phyloP scores from a whole-genome alignment of 495 filamentous ascomycete genomes.

The Immersiella caudata region DNA sequence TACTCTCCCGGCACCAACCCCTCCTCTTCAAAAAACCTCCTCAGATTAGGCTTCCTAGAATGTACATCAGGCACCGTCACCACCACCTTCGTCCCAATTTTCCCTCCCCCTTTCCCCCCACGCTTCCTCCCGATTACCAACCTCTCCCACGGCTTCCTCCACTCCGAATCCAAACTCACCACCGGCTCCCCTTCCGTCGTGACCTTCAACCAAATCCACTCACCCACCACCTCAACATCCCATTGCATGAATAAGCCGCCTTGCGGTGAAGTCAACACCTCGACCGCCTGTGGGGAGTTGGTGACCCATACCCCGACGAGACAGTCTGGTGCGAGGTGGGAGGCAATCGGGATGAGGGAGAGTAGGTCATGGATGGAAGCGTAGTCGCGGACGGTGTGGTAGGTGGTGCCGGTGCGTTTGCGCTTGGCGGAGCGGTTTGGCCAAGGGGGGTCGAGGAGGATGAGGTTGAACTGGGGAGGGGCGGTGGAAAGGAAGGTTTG shows the following conservation, averaged over 20 bases:
- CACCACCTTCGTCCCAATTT: slow-evolving; percentile 52
- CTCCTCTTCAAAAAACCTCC: slow-evolving; percentile 48
- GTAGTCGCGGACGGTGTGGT: slow-evolving; percentile 55
- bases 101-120: slow-evolving; percentile 9
- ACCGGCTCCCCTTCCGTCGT: slow-evolving; percentile 72
- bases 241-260: slow-evolving; percentile 60
- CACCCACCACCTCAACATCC: slow-evolving; percentile 68
- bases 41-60: slow-evolving; percentile 77
- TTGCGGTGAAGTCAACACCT: slow-evolving; percentile 54
- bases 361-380: slow-evolving; percentile 49
- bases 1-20: slow-evolving; percentile 51
- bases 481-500: slow-evolving; percentile 39
- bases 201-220: slow-evolving; percentile 93
- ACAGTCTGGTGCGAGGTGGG: slow-evolving; percentile 56
- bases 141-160: slow-evolving; percentile 87
- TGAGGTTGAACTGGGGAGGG: slow-evolving; percentile 64
- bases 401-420: slow-evolving; percentile 51
- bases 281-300: slow-evolving; percentile 66
- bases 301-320: slow-evolving; percentile 86
- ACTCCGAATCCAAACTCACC: slow-evolving; percentile 64
- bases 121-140: slow-evolving; percentile 66
- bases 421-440: slow-evolving; percentile 83
- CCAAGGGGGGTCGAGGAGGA: slow-evolving; percentile 93
- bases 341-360: slow-evolving; percentile 54
- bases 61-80: slow-evolving; percentile 86